These are phyloP conservation scores for Cerioporus squamosus DNA, from an alignment of 1,284 basidiomycete genomes.

Conservation along the genomic window DNA sequence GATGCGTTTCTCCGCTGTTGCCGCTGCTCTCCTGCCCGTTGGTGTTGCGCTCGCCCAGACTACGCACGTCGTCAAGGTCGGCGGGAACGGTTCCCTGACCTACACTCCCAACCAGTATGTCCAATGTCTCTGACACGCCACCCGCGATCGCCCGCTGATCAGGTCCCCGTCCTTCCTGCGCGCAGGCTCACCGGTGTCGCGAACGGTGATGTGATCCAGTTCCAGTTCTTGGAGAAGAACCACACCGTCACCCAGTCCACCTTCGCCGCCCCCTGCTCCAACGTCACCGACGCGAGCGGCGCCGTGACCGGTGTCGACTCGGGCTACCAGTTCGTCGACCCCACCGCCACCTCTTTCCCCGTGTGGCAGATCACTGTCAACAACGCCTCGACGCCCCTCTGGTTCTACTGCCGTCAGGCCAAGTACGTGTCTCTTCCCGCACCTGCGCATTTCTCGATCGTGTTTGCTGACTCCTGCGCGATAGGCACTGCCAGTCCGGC, in stretches of 20 bases:
- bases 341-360: slow-evolving; percentile 35
- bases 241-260: slow-evolving; percentile 63
- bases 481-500: slow-evolving; percentile 40
- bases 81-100: slow-evolving; percentile 44
- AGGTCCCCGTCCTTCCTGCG: background rate
- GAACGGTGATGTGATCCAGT: slow-evolving; percentile 56
- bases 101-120: slow-evolving; percentile 45
- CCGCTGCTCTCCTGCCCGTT: slow-evolving; percentile 47
- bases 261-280: slow-evolving; percentile 50
- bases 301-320: slow-evolving; percentile 45
- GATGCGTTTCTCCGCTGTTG: slow-evolving; percentile 56
- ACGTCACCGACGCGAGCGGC: slow-evolving; percentile 32
- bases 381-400: slow-evolving; percentile 42
- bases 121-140: background rate
- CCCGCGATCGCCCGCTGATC: background rate
- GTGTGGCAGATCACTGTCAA: slow-evolving; percentile 40
- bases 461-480: background rate
- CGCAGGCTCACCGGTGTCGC: slow-evolving; percentile 45
- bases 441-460: background rate
- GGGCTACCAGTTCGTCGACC: slow-evolving; percentile 41
- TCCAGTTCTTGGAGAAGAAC: slow-evolving; percentile 50
- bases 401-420: slow-evolving; percentile 47
- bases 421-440: slow-evolving; percentile 30
- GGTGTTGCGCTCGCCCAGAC: slow-evolving; percentile 43
- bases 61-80: slow-evolving; percentile 48